Evolutionary conservation across 2,329 filamentous ascomycete species (phyloP).

Genomic region (Aspergillus sp.): DNA sequence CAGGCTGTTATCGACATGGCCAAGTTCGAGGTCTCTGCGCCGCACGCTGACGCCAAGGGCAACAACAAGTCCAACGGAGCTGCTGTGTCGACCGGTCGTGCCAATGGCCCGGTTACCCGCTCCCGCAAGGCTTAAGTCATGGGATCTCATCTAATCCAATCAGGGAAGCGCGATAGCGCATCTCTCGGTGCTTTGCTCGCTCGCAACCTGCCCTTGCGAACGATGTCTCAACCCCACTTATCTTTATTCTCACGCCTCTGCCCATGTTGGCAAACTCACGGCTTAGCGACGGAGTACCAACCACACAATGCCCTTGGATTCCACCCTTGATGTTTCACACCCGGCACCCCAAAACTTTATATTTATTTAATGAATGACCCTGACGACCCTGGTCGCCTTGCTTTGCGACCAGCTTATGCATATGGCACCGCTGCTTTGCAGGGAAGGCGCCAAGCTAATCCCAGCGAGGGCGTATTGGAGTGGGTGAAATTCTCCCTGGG

Average conservation of each 20-base stretch:
- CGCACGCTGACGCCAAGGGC: slow-evolving; percentile 31
- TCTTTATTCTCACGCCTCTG: not conserved
- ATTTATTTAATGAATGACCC: slow-evolving; percentile 33
- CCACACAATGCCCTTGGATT: slow-evolving; percentile 4
- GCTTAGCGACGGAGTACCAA: not conserved
- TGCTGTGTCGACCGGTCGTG: slow-evolving; percentile 41
- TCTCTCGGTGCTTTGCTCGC: not conserved
- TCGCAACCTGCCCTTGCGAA: not conserved
- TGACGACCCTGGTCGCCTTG: slow-evolving; percentile 30
- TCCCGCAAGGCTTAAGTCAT: slow-evolving; percentile 49
- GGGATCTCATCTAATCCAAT: not conserved
- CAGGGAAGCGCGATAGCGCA: slow-evolving; percentile 4
- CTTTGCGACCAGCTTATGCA: slow-evolving; percentile 27
- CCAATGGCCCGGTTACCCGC: slow-evolving; percentile 48
- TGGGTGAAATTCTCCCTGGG: slow-evolving; percentile 17
- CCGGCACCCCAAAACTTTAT: slow-evolving; percentile 22
- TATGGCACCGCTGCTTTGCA: slow-evolving; percentile 22
- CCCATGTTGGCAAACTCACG: not conserved
- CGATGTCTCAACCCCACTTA: not conserved
- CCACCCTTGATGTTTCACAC: slow-evolving; percentile 12
- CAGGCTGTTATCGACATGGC: slow-evolving; percentile 85
- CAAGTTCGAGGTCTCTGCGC: slow-evolving; percentile 63
- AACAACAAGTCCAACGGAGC: slow-evolving; percentile 34
- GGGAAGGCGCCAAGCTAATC: slow-evolving; percentile 16
- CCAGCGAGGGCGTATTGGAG: slow-evolving; percentile 17